phyloP scores from a whole-genome alignment of 306 rosid genomes.

The Prunus dulcis region DNA sequence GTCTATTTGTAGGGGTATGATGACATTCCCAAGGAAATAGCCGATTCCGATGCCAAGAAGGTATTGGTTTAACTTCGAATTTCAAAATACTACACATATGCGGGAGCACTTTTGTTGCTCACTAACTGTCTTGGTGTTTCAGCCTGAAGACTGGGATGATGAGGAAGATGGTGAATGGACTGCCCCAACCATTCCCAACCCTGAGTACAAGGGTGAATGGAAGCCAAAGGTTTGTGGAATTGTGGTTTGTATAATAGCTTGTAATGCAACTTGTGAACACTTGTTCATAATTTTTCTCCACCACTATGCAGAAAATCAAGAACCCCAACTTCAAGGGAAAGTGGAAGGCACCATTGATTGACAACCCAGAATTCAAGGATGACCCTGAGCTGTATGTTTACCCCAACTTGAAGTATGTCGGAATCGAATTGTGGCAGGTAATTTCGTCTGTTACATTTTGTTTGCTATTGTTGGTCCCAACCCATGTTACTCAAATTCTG shows the following conservation, averaged over 20 bases:
- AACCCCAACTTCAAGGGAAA: constrained; percentile 89
- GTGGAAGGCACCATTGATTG: constrained; percentile 97
- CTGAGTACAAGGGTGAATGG: constrained; percentile 99
- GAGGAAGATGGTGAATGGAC: constrained; percentile 99
- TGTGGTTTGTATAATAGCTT: not conserved
- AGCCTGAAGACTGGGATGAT: constrained; percentile 99
- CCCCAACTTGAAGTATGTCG: constrained; percentile 90
- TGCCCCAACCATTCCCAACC: constrained; percentile 90
- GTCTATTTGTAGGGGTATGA: constrained; percentile 69
- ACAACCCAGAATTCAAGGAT: constrained; percentile 97
- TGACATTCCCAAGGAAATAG: constrained; percentile 79
- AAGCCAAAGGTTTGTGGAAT: constrained; percentile 69
- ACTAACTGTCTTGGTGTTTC: constrained; percentile 26
- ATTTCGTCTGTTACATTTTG: not conserved
- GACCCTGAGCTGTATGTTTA: constrained; percentile 90
- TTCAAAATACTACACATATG: not conserved
- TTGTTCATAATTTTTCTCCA: constrained; percentile 14
- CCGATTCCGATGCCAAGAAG: constrained; percentile 93
- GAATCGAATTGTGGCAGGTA: constrained; percentile 99
- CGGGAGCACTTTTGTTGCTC: constrained; percentile 7
- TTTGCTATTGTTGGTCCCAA: constrained; percentile 5
- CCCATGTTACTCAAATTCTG: constrained; percentile 15
- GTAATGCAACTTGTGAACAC: not conserved
- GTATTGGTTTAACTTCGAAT: constrained; percentile 24
- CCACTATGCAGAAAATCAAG: constrained; percentile 73